A percentile compares a stretch with the other conserved stretches of the same genome.
phyloP scores from a whole-genome alignment of 2,329 filamentous ascomycete genomes.

The Cladobotryum mycophilum region DNA sequence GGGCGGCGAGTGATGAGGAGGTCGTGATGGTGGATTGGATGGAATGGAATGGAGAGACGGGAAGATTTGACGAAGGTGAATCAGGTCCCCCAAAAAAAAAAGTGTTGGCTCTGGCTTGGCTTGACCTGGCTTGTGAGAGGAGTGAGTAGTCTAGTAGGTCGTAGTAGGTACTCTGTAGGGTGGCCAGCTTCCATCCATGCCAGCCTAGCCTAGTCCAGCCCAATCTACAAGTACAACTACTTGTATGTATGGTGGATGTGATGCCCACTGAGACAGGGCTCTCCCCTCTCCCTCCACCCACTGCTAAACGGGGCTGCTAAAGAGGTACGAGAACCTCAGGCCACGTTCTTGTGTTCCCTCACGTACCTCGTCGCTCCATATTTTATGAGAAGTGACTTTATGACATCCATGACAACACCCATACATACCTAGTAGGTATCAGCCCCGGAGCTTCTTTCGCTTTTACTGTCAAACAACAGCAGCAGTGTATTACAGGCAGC shows the following conservation, averaged over 20 bases:
- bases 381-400: conserved; percentile 4
- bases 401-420: too few species aligned
- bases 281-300: too few species aligned
- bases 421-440: too few species aligned
- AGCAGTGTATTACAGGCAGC: too few species aligned
- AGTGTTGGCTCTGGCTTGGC: conserved; percentile 4
- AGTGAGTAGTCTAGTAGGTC: conserved; percentile 1
- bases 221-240: too few species aligned
- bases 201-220: conserved; percentile 2
- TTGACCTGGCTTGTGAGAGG: conserved; percentile 6
- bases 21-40: conserved; percentile 23
- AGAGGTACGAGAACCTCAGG: too few species aligned
- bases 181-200: background rate
- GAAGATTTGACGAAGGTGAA: conserved; percentile 26
- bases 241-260: background rate
- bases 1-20: conserved; percentile 13
- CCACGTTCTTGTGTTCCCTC: too few species aligned
- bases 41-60: conserved; percentile 11
- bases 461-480: too few species aligned
- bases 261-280: too few species aligned
- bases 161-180: background rate
- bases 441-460: too few species aligned
- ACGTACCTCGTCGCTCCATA: background rate
- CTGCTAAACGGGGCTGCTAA: too few species aligned
- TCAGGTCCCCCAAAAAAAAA: conserved; percentile 15